A percentile compares a stretch with the other conserved stretches of the same genome.
These are phyloP conservation scores for Thinopyrum obtusiflorum DNA, from an alignment of 202 grass and related monocot genomes.

Conservation along the genomic window DNA sequence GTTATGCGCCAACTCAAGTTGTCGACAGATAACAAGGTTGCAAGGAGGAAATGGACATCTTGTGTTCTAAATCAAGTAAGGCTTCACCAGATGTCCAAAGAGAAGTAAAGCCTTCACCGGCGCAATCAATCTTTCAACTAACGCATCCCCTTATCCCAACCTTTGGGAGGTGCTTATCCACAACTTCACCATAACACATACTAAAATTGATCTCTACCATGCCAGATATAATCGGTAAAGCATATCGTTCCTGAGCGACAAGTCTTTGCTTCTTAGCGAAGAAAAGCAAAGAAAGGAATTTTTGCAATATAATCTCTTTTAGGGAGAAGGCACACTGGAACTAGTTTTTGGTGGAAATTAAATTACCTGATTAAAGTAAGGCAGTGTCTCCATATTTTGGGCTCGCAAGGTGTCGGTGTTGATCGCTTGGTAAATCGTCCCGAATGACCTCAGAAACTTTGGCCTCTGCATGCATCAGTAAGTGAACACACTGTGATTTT, in stretches of 20 bases:
- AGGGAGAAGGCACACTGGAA: neutral
- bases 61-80: neutral
- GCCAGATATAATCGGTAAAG: constrained; percentile 17
- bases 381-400: constrained; percentile 88
- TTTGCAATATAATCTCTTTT: neutral
- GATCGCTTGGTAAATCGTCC: constrained; percentile 90
- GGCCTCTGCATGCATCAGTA: constrained; percentile 51
- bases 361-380: constrained; percentile 86
- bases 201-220: neutral
- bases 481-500: too few species aligned
- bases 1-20: neutral
- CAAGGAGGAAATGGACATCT: neutral
- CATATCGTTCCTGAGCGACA: neutral
- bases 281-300: constrained; percentile 19
- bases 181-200: neutral
- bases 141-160: neutral
- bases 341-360: constrained; percentile 7
- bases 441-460: constrained; percentile 74
- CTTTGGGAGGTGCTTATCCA: neutral
- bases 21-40: neutral
- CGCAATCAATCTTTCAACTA: constrained; percentile 13
- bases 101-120: neutral
- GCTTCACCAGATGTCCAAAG: neutral
- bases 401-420: constrained; percentile 77
- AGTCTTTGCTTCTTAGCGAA: constrained; percentile 28